Percentiles rank a stretch among this genome's conserved stretches.
Evolutionary conservation across 108 stramenopile species (phyloP).

Genomic region (Cyclotella choctawhatcheeana): DNA sequence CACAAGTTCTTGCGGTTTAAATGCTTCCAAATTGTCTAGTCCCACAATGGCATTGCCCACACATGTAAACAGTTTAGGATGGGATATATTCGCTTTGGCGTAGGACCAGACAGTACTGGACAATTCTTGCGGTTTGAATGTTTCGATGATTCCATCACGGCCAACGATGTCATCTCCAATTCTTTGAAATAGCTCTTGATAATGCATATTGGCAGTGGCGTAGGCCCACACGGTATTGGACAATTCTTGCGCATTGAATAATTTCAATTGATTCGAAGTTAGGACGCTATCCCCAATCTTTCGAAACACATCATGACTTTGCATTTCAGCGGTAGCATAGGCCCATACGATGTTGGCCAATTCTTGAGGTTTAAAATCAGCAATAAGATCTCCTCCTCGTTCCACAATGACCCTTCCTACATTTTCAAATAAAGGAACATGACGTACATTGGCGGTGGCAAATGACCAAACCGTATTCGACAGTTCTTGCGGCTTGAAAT

Average conservation of each 20-base stretch:
- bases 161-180: neutral
- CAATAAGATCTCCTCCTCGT: neutral
- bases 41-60: neutral
- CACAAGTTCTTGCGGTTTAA: constrained; percentile 12
- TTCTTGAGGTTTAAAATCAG: constrained; percentile 12
- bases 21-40: neutral
- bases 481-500: constrained; percentile 9
- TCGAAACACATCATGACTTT: neutral
- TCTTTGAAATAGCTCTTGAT: neutral
- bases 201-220: neutral
- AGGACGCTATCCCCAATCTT: neutral
- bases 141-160: neutral
- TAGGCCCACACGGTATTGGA: constrained; percentile 8
- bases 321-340: neutral
- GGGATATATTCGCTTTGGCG: neutral
- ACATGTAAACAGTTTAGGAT: neutral
- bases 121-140: neutral
- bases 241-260: constrained; percentile 3
- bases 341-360: constrained; percentile 6
- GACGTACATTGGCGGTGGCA: constrained; percentile 4
- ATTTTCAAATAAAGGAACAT: neutral
- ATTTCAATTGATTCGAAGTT: neutral
- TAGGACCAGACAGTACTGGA: constrained; percentile 1
- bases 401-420: neutral
- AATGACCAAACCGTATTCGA: constrained; percentile 25